Base-by-base conservation (phyloP, 768 basidiomycete species). In the Boletus rubropictus region DNA sequence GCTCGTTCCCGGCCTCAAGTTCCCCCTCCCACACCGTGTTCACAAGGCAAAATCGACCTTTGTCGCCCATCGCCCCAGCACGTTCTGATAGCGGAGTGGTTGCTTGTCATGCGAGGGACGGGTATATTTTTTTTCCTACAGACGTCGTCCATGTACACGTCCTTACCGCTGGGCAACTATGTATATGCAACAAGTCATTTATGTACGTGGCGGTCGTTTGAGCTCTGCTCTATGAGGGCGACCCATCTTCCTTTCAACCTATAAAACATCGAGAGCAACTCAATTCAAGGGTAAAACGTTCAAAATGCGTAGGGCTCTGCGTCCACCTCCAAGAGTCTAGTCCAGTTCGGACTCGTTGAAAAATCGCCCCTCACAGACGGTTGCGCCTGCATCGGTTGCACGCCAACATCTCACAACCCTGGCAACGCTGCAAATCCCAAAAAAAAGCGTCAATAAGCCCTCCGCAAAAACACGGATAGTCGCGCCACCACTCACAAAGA, bases 21-120 rank as follows among this genome's bases (percentile, higher is more conserved):
- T 98, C 92, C 95, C 95, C 53, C 84, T 97, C 41, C 92, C 95
- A 51, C 89, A 89, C 70, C 87, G 96, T 46, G 80, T 93, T 49
- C 54, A 73, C 53, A 92, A 91, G 76, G 67, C 73, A 52, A 84
- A 81, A 58, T 82, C 84, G 57, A 89, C 82, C 48, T 94, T 94
- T 66, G 79, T 83, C 42, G 89, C 91, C 28, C 69, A 71, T 62
- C 82, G 89, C 55, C 89, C 89, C 20, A 61, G 68, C 50, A 92
- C 89, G 36, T 91, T 90, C 72, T 79, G 62, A 69, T 50, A 29
- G 32, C n/a, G 11, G 31, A 25, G 14, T 29, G 14, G 40, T 29
- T 9, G 8, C 17, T 29, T 15, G 8, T 5, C 10, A 5, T 3
- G 21, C 9, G 6, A 31, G 20, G 18, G 29, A 15, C 28, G 20